Evolutionary conservation across 2,329 filamentous ascomycete genomes (phyloP).

Genomic region (Trichoderma oligosporum): DNA sequence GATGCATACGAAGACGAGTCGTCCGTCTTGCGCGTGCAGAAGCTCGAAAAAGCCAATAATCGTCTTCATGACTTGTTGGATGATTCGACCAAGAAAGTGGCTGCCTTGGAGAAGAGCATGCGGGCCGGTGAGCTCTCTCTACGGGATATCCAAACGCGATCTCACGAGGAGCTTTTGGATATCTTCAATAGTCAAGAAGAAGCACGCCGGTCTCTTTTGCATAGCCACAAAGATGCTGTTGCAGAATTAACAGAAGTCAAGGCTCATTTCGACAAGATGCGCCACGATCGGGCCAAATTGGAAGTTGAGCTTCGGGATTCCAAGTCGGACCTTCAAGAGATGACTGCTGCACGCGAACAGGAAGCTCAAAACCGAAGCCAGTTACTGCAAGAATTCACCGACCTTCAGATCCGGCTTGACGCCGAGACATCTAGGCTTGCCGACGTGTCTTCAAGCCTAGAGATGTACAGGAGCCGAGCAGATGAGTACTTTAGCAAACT

Average conservation of each 20-base stretch:
- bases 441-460: conserved; percentile 79
- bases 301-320: conserved; percentile 86
- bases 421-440: conserved; percentile 79
- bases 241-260: conserved; percentile 84
- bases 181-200: conserved; percentile 91
- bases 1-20: conserved; percentile 73
- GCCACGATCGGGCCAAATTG: conserved; percentile 71
- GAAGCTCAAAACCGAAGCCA: conserved; percentile 84
- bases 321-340: conserved; percentile 77
- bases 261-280: conserved; percentile 79
- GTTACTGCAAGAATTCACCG: conserved; percentile 85
- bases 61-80: conserved; percentile 91
- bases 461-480: conserved; percentile 83
- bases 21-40: conserved; percentile 75
- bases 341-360: conserved; percentile 74
- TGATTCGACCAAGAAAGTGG: conserved; percentile 89
- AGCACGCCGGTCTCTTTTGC: conserved; percentile 73
- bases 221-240: conserved; percentile 80
- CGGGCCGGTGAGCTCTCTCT: conserved; percentile 83
- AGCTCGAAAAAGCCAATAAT: conserved; percentile 88
- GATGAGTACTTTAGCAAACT: conserved; percentile 97
- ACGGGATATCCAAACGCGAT: conserved; percentile 86
- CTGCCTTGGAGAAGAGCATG: conserved; percentile 79
- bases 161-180: conserved; percentile 90
- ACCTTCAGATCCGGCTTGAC: conserved; percentile 89